Base-by-base conservation (phyloP, 495 filamentous ascomycete genomes). In the Penicillium fimorum region DNA sequence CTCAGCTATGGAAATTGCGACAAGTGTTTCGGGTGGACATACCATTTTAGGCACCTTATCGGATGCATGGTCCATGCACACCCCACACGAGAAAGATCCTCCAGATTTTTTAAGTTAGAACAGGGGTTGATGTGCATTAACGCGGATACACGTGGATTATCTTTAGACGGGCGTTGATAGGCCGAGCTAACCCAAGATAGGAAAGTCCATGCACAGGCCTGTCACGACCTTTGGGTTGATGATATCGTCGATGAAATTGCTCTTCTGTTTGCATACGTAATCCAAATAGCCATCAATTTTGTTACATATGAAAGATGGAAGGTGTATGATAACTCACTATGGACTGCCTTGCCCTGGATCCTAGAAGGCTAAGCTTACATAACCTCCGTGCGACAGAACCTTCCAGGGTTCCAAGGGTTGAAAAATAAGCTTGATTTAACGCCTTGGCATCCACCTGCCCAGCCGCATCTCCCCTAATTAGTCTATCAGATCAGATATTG, bases 21-120 rank as follows among this genome's bases (percentile, higher is more conserved):
- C 50, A 55, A 59, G n/a, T 10, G 33, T 15, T 58, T 64, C 64
- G 64, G 53, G 46, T 59, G 52, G 58, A 67, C 64, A 59, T 67
- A 33, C 64, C 61, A 18, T 30, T 47, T n/a, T 11, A 33, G 45
- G 45, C 15, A 29, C 4, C 35, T 20, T 33, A 30, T 32, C 45
- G 29, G 45, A 8, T 20, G 5, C n/a, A 30, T 47, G 27, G 25
- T 7, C n/a, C 20, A 37, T 2, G 32, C 22, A 1, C 22, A 22
- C 32, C 46, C 57, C 53, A 58, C 60, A 53, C 54, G 55, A 44
- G 3, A n/a, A 24, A 20, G 41, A 27, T 43, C 54, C 59, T 52
- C 59, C 62, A 58, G 57, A 52, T 45, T 37, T 41, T 38, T 44
- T 24, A 27, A 37, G 37, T 37, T 50, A 53, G 45, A 37, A 37